A percentile compares a stretch with the other conserved stretches of the same genome.
phyloP scores from a whole-genome alignment of 257 asterid species.

The Plantago major region DNA sequence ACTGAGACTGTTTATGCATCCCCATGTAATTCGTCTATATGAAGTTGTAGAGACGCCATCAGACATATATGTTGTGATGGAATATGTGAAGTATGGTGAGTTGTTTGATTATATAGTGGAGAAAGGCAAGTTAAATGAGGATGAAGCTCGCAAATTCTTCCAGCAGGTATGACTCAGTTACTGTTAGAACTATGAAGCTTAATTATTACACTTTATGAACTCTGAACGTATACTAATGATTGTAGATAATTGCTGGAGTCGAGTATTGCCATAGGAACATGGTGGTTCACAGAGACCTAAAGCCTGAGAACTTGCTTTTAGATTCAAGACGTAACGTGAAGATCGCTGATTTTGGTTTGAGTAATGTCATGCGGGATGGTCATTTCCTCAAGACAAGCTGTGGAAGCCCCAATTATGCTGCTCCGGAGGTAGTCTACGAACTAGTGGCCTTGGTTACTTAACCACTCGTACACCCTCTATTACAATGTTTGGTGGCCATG shows the following conservation, averaged over 20 bases:
- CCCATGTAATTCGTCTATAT: conserved; percentile 90
- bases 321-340: conserved; percentile 82
- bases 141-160: conserved; percentile 79
- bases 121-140: conserved; percentile 88
- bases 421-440: conserved; percentile 68
- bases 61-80: conserved; percentile 93
- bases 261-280: conserved; percentile 95
- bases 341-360: conserved; percentile 94
- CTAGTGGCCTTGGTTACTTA: background rate
- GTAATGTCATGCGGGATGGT: conserved; percentile 92
- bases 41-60: conserved; percentile 89
- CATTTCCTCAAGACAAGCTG: conserved; percentile 95
- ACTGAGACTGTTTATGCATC: conserved; percentile 85
- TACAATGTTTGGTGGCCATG: too few species aligned
- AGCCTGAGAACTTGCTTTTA: conserved; percentile 90
- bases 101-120: conserved; percentile 91
- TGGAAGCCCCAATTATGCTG: conserved; percentile 96
- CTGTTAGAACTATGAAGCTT: background rate
- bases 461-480: too few species aligned
- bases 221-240: conserved; percentile 21
- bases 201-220: background rate
- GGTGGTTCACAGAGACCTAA: conserved; percentile 94
- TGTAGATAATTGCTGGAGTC: conserved; percentile 90
- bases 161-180: conserved; percentile 61
- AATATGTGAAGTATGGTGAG: conserved; percentile 84